Base-by-base conservation (phyloP, 169 alveolate species). In the Cryptosporidium sp. region DNA sequence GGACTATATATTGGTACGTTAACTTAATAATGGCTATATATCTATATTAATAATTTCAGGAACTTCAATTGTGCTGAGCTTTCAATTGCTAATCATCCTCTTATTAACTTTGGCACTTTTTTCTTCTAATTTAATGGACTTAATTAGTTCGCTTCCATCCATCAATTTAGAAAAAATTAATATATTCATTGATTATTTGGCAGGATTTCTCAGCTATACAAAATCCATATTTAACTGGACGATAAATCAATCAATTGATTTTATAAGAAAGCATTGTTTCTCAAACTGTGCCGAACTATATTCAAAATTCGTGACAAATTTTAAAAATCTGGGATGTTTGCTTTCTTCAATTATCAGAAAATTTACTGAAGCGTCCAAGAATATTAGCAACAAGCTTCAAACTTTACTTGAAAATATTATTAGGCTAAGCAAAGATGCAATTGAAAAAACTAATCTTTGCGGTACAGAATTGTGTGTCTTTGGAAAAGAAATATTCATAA, bases 1-100 rank as follows among this genome's bases (percentile, higher is more conserved):
- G 89, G 89, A 44, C 14, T 80, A 61, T 80, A 45, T 45, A 80
- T 80, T n/a, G 89, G 89, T 80, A 45, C 35, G 89, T 62, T 52
- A 53, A 16, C 26, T 72, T 8, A 16, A 31, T 29, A 31, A 26
- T 18, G n/a, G 21, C 1, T 16, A 61, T 37, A 35, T 26, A 44
- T 23, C 67, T 61, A 23, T 16, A 21, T n/a, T 53, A 8, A 80
- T 65, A 80, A 65, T 62, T 29, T 62, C 33, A 80, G 89, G 89
- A 29, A 62, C 89, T 14, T 62, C 53, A 9, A 62, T 60, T 48
- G 89, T 65, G 33, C 10, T 80, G 33, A 80, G 89, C 35, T 16
- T 80, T 9, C 89, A 80, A 80, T 44, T 80, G 14, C 21, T 80
- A 12, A 65, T 80, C 10, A 65, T 62, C 18, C 18, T 60, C 10